Evolutionary conservation across 805 yeast species (phyloP), one percentile per base, ranked within the genome.

Genomic region (Suhomyces emberorum): DNA sequence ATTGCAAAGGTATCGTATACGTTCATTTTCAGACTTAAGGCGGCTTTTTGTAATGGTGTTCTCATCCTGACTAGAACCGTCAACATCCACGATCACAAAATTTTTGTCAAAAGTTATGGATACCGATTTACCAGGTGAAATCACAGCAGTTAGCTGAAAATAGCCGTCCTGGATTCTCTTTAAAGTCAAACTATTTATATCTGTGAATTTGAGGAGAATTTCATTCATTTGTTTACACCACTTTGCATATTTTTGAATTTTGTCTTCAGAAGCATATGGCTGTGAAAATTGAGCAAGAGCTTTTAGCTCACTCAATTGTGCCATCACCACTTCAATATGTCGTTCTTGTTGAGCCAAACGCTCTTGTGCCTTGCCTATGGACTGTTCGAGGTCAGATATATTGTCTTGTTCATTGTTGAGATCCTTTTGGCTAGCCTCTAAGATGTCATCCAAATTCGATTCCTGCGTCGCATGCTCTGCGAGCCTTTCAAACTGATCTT

Each of bases 151-250:
- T n/a, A n/a, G n/a, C n/a, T n/a, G n/a, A n/a, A n/a, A n/a, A n/a
- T n/a, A n/a, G n/a, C n/a, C n/a, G n/a, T n/a, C n/a, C n/a, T n/a
- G n/a, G n/a, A n/a, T n/a, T n/a, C n/a, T n/a, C n/a, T n/a, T n/a
- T n/a, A n/a, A n/a, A n/a, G n/a, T n/a, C 15, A 45, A 15, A 4
- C 22, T 19, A 15, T 24, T 26, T 9, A 45, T 19, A 11, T 30
- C 33, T 7, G 42, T 32, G 27, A 45, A 47, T 29, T 38, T 35
- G 15, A 47, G 24, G 32, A 55, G 30, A 11, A 52, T 42, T 5
- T 47, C 51, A 29, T 44, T 51, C 49, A 53, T 49, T 20, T 51
- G 52, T 27, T 49, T 42, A 32, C 52, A 49, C 59, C 57, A 52
- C 35, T 51, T 47, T 15, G 52, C 57, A 30, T 34, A 44, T 15